Conservation (phyloP, 2,329 filamentous ascomycete species). For the Phialophora tarda region DNA sequence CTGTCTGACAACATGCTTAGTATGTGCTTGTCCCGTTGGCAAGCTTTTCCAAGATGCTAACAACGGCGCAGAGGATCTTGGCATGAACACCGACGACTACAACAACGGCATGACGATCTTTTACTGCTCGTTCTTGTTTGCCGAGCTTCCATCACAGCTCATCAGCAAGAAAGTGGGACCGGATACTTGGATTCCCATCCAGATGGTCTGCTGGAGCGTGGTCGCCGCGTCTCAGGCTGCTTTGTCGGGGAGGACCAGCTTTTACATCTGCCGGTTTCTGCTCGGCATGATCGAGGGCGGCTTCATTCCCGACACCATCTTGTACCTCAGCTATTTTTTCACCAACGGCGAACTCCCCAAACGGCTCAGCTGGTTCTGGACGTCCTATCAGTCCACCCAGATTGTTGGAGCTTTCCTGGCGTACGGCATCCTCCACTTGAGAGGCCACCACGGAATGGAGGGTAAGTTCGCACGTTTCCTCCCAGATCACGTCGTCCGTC, state of each 20-base stretch:
- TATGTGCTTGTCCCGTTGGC: constrained; percentile 6
- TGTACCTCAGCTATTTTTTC: constrained; percentile 67
- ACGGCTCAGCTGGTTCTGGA: constrained; percentile 74
- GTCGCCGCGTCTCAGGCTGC: constrained; percentile 55
- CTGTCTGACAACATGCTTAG: constrained; percentile 63
- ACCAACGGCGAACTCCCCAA: constrained; percentile 71
- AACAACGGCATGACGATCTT: constrained; percentile 64
- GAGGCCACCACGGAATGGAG: constrained; percentile 32
- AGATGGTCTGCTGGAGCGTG: constrained; percentile 59
- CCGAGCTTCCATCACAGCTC: constrained; percentile 64
- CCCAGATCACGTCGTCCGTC: no score
- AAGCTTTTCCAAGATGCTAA: constrained; percentile 14
- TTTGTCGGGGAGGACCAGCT: constrained; percentile 49
- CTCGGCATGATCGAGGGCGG: constrained; percentile 58
- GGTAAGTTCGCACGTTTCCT: background rate
- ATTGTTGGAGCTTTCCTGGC: constrained; percentile 38
- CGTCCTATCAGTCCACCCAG: constrained; percentile 55
- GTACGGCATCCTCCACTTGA: constrained; percentile 45
- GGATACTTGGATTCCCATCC: constrained; percentile 61
- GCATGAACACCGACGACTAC: constrained; percentile 53
- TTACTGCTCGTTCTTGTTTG: constrained; percentile 58
- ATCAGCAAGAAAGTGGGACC: constrained; percentile 61
- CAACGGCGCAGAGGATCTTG: constrained; percentile 47
- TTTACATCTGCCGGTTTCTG: constrained; percentile 49
- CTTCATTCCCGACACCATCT: constrained; percentile 56